phyloP scores from a whole-genome alignment of 1,139 yeast species.

The Tardiomyces digboiensis region DNA sequence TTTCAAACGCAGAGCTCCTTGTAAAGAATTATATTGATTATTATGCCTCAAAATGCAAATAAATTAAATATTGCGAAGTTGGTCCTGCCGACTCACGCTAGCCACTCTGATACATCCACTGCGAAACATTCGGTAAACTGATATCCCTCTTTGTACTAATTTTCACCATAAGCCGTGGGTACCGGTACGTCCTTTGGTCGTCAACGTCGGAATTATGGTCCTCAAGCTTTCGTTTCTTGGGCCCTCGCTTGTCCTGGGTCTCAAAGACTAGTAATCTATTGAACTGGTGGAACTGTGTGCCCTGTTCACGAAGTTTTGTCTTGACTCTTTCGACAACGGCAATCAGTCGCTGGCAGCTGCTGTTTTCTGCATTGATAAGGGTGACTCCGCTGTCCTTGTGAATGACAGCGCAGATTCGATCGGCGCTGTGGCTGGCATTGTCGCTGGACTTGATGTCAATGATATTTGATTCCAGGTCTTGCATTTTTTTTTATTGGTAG shows the following conservation, averaged over 20 bases:
- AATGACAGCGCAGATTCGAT: neutral
- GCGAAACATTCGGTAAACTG: neutral
- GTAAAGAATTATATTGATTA: too few species aligned
- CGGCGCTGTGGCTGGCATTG: neutral
- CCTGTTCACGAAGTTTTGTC: neutral
- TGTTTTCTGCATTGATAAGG: slow-evolving; percentile 9
- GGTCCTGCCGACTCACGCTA: too few species aligned
- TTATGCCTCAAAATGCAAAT: too few species aligned
- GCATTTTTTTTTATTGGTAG: too few species aligned
- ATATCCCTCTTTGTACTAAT: neutral
- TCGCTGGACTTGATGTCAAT: neutral
- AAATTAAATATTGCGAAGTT: too few species aligned
- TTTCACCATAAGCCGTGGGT: neutral
- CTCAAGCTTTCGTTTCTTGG: neutral
- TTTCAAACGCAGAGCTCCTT: too few species aligned
- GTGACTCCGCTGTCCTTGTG: slow-evolving; percentile 5
- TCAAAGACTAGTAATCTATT: neutral
- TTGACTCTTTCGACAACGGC: slow-evolving; percentile 10
- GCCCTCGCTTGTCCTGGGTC: neutral
- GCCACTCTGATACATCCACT: neutral
- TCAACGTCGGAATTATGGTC: neutral
- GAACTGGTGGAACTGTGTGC: neutral
- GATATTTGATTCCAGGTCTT: neutral
- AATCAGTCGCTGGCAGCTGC: slow-evolving; percentile 16
- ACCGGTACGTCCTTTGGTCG: neutral